Conservation (phyloP, 352 stramenopile species). For the Pythium myriotylum region DNA sequence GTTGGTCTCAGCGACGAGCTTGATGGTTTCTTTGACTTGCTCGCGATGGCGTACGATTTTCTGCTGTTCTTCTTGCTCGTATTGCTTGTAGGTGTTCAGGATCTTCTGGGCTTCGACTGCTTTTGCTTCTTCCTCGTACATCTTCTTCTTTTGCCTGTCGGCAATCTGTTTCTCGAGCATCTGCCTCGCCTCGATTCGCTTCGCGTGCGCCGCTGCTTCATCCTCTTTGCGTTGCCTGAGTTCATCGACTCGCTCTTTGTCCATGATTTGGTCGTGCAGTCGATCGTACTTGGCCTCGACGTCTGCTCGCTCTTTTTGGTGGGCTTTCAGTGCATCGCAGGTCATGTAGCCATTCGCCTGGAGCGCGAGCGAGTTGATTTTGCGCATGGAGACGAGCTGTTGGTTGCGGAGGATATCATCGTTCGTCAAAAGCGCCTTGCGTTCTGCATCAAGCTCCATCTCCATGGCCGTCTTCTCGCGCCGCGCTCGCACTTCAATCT, state of each 20-base stretch:
- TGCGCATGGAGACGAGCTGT: conserved; percentile 64
- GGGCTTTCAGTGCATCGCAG: conserved; percentile 57
- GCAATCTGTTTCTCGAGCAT: conserved; percentile 77
- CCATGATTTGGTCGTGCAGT: conserved; percentile 78
- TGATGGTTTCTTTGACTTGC: conserved; percentile 42
- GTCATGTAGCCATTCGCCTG: conserved; percentile 63
- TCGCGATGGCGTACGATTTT: conserved; percentile 59
- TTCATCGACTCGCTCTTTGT: conserved; percentile 60
- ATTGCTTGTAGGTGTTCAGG: conserved; percentile 80
- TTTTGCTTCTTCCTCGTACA: conserved; percentile 80
- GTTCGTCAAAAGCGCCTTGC: conserved; percentile 61
- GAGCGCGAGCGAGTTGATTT: conserved; percentile 67
- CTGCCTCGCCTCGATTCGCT: conserved; percentile 59
- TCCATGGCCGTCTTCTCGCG: conserved; percentile 75
- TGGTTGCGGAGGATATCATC: conserved; percentile 64
- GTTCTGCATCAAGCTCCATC: conserved; percentile 68
- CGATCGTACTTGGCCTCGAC: conserved; percentile 62
- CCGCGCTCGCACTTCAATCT: conserved; percentile 59
- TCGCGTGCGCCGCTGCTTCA: conserved; percentile 41
- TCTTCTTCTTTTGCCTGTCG: conserved; percentile 62
- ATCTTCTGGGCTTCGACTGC: conserved; percentile 80
- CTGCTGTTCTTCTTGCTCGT: conserved; percentile 63
- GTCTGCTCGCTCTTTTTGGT: conserved; percentile 44
- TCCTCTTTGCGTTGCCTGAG: conserved; percentile 51
- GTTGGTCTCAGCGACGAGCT: conserved; percentile 65